Base-by-base conservation (phyloP, 2,329 filamentous ascomycete genomes). In the Mariannaea elegans region DNA sequence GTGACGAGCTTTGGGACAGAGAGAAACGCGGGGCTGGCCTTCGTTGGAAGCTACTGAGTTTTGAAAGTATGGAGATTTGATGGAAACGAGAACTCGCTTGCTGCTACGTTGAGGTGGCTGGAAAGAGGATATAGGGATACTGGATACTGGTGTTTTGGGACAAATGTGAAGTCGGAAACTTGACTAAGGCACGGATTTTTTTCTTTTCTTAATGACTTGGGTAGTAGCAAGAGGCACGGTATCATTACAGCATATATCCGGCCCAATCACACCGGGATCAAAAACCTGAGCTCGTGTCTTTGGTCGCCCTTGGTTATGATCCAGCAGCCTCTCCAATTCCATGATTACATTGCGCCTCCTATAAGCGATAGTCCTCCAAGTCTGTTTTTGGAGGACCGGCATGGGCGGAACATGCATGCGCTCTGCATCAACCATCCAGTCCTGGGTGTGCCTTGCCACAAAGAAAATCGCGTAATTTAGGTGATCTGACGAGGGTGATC, bases 1-100 rank as follows among this genome's bases (percentile, higher is more conserved):
- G 31, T 38, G 44, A 42, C 48, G 44, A 23, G 23, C 34, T 31
- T 46, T 46, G 41, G 23, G n/a, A 12, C 13, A n/a, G n/a, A 21
- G 41, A 36, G 23, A 39, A 45, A 59, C 49, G 41, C 56, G 44
- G 49, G 42, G 51, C 36, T 27, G 24, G 23, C 49, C 27, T 39
- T 54, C 23, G 51, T 38, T 54, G 32, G 32, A 32, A 39, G 34
- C 9, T 24, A 23, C 18, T 23, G 34, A 18, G 14, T 46, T 44
- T 12, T 29, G 49, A 39, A 47, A 41, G 19, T 50, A 45, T 27
- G 39, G 23, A 44, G 27, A 48, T 42, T 42, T 47, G 29, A 52
- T 31, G 42, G 16, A 48, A 36, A 38, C 21, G 13, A 12, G 14
- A 19, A 14, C 19, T 50, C 42, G 31, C 36, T 10, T 48, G 39